phyloP scores from a whole-genome alignment of 371 early-diverging fungal species.

The Dinochytrium kinnereticum region DNA sequence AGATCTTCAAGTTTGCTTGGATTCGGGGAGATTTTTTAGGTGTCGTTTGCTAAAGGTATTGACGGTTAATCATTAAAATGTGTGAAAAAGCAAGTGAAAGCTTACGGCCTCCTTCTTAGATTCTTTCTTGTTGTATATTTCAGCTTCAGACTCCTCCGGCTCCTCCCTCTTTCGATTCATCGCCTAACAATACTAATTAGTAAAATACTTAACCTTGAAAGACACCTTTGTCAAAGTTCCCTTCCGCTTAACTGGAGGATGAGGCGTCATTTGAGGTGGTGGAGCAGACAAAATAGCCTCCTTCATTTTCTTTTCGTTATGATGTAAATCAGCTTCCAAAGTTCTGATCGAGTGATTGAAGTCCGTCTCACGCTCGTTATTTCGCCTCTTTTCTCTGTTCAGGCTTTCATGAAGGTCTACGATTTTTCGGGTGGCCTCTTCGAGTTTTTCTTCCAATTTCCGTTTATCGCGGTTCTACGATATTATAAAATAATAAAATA shows the following conservation, averaged over 20 bases:
- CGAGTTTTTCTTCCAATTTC: constrained; percentile 19
- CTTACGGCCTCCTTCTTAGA: no score
- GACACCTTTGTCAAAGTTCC: no score
- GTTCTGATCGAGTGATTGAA: not conserved
- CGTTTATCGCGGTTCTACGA: constrained; percentile 17
- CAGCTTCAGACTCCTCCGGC: no score
- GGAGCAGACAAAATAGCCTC: not conserved
- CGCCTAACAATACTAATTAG: no score
- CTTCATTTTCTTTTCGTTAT: constrained; percentile 21
- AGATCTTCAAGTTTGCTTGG: not conserved
- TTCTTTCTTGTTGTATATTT: no score
- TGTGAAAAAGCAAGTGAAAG: no score
- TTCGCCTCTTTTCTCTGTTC: constrained; percentile 16
- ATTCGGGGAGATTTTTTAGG: not conserved
- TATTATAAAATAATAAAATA: not conserved
- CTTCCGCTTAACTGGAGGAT: no score
- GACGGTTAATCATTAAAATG: no score
- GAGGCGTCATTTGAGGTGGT: no score
- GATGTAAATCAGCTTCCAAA: not conserved
- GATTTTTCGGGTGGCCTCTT: constrained; percentile 19
- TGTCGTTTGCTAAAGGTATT: not conserved
- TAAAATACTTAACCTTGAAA: no score
- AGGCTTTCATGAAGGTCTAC: constrained; percentile 15
- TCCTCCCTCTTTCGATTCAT: no score
- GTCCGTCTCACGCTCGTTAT: not conserved